A percentile compares a stretch with the other conserved stretches of the same genome.
These are phyloP conservation scores for Tetrapisispora iriomotensis DNA, from an alignment of 805 yeast species.

Conservation along the genomic window DNA sequence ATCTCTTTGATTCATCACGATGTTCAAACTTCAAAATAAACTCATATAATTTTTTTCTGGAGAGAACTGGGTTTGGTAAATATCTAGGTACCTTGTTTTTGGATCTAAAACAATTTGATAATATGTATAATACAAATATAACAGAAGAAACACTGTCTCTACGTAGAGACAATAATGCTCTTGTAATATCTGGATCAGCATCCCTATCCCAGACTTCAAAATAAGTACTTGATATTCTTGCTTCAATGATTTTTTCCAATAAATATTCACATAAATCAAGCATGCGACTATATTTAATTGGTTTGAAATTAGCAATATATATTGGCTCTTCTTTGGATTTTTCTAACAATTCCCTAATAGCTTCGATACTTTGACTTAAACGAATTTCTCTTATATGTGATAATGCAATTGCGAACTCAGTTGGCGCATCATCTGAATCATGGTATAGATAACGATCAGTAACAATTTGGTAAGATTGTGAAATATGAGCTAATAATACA, in stretches of 20 bases:
- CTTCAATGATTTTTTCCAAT: constrained; percentile 37
- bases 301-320: constrained; percentile 29
- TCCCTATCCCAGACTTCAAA: constrained; percentile 40
- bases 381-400: constrained; percentile 41
- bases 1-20: neutral
- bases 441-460: constrained; percentile 41
- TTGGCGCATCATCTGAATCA: constrained; percentile 39
- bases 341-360: constrained; percentile 31
- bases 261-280: constrained; percentile 32
- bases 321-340: constrained; percentile 32
- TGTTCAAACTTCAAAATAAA: constrained; percentile 29
- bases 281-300: constrained; percentile 26
- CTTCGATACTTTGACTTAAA: constrained; percentile 35
- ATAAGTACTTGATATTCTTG: constrained; percentile 39
- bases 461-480: constrained; percentile 39
- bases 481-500: constrained; percentile 33
- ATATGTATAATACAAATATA: constrained; percentile 33
- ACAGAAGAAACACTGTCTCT: constrained; percentile 41
- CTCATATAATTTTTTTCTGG: constrained; percentile 37
- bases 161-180: constrained; percentile 34
- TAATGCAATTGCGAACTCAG: constrained; percentile 34
- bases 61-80: constrained; percentile 35
- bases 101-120: constrained; percentile 35
- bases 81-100: constrained; percentile 33
- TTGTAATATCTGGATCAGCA: constrained; percentile 29